A percentile compares a stretch with the other conserved stretches of the same genome.
These are phyloP conservation scores for Nidularia pulvinata DNA, from an alignment of 768 basidiomycete genomes.

Conservation along the genomic window DNA sequence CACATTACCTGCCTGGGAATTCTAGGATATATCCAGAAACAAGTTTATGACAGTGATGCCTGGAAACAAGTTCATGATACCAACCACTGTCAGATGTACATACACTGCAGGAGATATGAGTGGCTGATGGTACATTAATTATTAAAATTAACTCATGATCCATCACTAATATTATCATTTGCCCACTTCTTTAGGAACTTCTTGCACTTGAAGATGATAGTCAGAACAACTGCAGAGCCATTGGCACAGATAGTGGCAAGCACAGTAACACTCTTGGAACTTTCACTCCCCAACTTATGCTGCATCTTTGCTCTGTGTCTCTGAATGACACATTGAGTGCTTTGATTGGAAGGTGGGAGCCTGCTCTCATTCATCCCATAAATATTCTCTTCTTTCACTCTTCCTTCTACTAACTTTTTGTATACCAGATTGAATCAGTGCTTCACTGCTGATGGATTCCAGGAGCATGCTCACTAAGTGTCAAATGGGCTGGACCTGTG, in stretches of 20 bases:
- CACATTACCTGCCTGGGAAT: too few relatives aligned
- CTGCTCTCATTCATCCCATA: slow-evolving; percentile 40
- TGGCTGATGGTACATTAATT: too few relatives aligned
- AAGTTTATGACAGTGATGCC: too few relatives aligned
- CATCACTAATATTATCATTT: too few relatives aligned
- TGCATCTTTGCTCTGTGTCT: slow-evolving; percentile 20
- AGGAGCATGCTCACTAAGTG: slow-evolving; percentile 19
- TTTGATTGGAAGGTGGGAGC: slow-evolving; percentile 18
- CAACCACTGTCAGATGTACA: too few relatives aligned
- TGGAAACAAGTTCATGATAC: too few relatives aligned
- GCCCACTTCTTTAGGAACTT: slow-evolving; percentile 24
- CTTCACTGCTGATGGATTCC: slow-evolving; percentile 23
- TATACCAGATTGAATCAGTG: slow-evolving; percentile 30
- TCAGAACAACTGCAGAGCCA: slow-evolving; percentile 24
- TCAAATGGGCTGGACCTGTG: slow-evolving; percentile 28
- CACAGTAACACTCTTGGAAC: slow-evolving; percentile 30
- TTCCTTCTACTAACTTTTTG: slow-evolving; percentile 11
- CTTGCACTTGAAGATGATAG: slow-evolving; percentile 37
- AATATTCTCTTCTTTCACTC: slow-evolving; percentile 14
- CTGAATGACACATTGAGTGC: slow-evolving; percentile 24
- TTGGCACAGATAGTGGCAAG: slow-evolving; percentile 39
- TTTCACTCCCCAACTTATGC: slow-evolving; percentile 23
- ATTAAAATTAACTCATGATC: too few relatives aligned
- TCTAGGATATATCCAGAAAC: too few relatives aligned
- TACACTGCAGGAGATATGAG: too few relatives aligned